phyloP scores from a whole-genome alignment of 1,284 basidiomycete species.

The Cryptococcus sp. region DNA sequence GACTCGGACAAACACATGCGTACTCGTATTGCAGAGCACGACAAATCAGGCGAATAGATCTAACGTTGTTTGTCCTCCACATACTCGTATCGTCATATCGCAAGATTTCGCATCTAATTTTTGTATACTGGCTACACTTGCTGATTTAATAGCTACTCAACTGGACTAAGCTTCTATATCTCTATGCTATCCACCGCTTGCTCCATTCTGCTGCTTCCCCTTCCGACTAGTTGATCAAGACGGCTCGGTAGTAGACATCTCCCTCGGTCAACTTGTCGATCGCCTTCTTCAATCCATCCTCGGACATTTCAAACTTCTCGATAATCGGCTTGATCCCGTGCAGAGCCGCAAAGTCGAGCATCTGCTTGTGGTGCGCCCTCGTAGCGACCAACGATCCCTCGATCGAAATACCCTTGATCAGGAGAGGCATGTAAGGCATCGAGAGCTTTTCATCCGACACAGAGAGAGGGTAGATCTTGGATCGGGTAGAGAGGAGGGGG shows the following conservation, averaged over 20 bases:
- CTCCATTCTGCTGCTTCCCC: too few relatives aligned
- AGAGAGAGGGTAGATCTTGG: slow-evolving; percentile 12
- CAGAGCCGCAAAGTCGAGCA: slow-evolving; percentile 15
- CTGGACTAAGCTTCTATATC: too few relatives aligned
- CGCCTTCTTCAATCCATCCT: slow-evolving; percentile 9
- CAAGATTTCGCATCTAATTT: too few relatives aligned
- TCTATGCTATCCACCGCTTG: too few relatives aligned
- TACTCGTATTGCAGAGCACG: too few relatives aligned
- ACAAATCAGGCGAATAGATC: too few relatives aligned
- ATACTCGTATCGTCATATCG: too few relatives aligned
- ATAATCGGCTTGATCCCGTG: slow-evolving; percentile 11
- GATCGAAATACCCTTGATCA: slow-evolving; percentile 8
- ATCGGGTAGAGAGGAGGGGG: slow-evolving; percentile 6
- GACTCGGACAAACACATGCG: too few relatives aligned
- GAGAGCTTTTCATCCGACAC: slow-evolving; percentile 7
- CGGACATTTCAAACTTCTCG: slow-evolving; percentile 14
- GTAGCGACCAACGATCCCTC: slow-evolving; percentile 15
- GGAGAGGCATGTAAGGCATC: slow-evolving; percentile 12
- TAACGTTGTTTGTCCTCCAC: too few relatives aligned
- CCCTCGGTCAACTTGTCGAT: slow-evolving; percentile 11
- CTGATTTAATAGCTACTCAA: too few relatives aligned
- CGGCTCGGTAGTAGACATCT: slow-evolving; percentile 10
- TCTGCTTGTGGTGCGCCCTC: slow-evolving; percentile 7
- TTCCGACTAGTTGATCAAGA: not conserved
- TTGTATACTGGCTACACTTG: too few relatives aligned